Conservation (phyloP, 1,284 basidiomycete species). For the Meira miltonrushii region DNA sequence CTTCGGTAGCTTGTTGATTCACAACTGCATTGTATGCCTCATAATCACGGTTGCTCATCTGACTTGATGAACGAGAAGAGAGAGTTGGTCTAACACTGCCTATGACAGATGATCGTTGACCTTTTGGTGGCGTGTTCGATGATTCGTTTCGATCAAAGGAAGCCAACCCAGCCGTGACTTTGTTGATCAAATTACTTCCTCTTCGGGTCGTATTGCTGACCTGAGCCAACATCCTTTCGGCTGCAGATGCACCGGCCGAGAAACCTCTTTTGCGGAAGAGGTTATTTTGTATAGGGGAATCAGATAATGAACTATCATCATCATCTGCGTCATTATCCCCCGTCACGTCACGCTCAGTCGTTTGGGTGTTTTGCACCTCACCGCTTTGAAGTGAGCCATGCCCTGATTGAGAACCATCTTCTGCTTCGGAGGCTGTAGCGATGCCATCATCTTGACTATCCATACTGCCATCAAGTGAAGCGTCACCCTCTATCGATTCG, state of each 20-base stretch:
- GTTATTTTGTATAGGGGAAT: neutral
- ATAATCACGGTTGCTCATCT: neutral
- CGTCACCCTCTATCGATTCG: constrained; percentile 3
- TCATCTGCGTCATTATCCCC: constrained; percentile 13
- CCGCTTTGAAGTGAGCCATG: neutral
- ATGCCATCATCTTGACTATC: constrained; percentile 5
- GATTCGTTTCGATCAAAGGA: too few species aligned
- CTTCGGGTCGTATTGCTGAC: constrained; percentile 6
- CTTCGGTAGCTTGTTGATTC: neutral
- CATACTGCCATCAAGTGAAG: constrained; percentile 9
- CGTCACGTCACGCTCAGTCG: neutral
- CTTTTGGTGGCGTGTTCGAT: too few species aligned
- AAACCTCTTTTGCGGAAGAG: constrained; percentile 8
- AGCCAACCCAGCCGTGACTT: too few species aligned
- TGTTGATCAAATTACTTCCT: constrained; percentile 13
- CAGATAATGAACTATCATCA: constrained; percentile 15
- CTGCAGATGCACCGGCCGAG: neutral
- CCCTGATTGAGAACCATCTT: neutral
- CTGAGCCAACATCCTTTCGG: neutral
- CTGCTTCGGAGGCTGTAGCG: neutral
- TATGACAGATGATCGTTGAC: too few species aligned
- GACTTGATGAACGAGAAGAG: neutral
- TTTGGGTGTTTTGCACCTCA: neutral
- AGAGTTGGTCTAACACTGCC: too few species aligned
- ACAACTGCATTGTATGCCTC: neutral